Conservation (phyloP, 257 asterid species). For the Petunia axillaris region DNA sequence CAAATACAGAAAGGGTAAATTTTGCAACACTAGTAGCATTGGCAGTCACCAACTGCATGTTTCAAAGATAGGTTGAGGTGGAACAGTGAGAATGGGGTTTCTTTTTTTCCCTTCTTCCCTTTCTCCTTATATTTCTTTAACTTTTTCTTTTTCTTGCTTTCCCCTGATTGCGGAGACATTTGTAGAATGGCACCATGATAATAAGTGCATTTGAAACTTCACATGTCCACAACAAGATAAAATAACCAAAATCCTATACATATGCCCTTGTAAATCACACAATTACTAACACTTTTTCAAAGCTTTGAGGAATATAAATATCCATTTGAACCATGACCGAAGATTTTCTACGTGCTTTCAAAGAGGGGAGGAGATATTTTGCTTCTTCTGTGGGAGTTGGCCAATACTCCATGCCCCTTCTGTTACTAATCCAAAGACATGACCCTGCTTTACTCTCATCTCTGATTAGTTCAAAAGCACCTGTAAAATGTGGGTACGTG, state of each 20-base stretch:
- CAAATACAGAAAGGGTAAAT: neutral
- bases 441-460: conserved; percentile 92
- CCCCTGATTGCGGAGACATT: neutral
- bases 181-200: neutral
- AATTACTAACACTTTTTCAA: conserved; percentile 76
- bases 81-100: neutral
- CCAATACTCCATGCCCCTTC: conserved; percentile 93
- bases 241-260: neutral
- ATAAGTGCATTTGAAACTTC: conserved; percentile 5
- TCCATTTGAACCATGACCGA: conserved; percentile 46
- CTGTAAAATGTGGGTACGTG: conserved; percentile 43
- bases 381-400: conserved; percentile 88
- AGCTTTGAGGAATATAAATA: conserved; percentile 70
- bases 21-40: neutral
- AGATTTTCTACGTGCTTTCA: conserved; percentile 46
- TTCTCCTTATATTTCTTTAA: neutral
- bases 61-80: neutral
- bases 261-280: neutral
- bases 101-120: neutral
- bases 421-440: conserved; percentile 85
- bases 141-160: neutral
- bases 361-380: conserved; percentile 53
- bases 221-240: neutral
- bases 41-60: neutral
- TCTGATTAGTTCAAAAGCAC: conserved; percentile 80